phyloP scores from a whole-genome alignment of 148 eudicot species.

The Fagopyrum esculentum region DNA sequence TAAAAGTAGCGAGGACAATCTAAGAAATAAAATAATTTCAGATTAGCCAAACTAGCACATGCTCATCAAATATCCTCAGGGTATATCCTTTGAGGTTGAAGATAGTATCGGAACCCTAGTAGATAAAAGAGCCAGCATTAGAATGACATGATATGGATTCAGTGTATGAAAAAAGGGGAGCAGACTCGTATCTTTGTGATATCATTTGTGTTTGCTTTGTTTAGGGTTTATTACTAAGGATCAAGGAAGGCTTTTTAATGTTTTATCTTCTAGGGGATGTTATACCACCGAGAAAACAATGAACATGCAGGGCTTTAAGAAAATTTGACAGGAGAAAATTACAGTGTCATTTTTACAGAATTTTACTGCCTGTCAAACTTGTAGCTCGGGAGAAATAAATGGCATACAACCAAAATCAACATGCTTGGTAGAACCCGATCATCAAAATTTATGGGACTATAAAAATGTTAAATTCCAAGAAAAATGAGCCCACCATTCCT shows the following conservation, averaged over 20 bases:
- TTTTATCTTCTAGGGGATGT: not conserved
- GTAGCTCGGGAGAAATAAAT: not conserved
- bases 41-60: not conserved
- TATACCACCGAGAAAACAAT: not conserved
- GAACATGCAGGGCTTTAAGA: not conserved
- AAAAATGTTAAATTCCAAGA: not conserved
- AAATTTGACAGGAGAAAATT: not conserved
- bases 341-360: not conserved
- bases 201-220: not conserved
- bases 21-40: too few relatives aligned
- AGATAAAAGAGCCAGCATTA: conserved; percentile 2
- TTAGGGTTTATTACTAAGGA: not conserved
- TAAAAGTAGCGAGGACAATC: too few relatives aligned
- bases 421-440: not conserved
- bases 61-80: not conserved
- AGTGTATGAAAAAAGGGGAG: not conserved
- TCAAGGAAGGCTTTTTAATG: not conserved
- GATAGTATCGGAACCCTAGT: not conserved
- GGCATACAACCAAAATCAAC: not conserved
- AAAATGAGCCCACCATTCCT: not conserved
- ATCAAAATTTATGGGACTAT: not conserved
- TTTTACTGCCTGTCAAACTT: not conserved
- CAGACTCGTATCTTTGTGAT: not conserved
- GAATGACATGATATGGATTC: not conserved
- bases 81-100: not conserved